Evolutionary conservation across 2,329 filamentous ascomycete genomes (phyloP), one percentile per base, ranked within the genome.

Genomic region (Aulographum hederae): DNA sequence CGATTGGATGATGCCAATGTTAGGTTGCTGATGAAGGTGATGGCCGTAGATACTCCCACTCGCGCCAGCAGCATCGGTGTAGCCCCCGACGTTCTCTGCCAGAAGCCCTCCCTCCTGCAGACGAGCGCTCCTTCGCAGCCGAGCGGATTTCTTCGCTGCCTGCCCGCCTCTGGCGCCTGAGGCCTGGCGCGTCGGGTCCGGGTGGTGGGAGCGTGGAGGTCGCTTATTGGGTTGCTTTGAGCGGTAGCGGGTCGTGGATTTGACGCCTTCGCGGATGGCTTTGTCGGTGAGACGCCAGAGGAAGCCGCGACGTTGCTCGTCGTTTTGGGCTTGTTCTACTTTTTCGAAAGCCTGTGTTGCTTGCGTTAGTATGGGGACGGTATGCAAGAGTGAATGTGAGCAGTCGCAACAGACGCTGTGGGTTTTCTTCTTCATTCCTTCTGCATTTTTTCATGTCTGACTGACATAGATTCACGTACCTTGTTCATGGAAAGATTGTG

Each of bases 401-500:
- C 29, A 15, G 11, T 32, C 8, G 6, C 26, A n/a, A n/a, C n/a
- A n/a, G n/a, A n/a, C n/a, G n/a, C 17, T 6, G 2, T 5, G 21
- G 26, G 10, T 25, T 10, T 25, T 10, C 10, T 12, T 25, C 21
- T 25, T 25, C 12, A 10, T 12, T 10, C 21, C 10, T 25, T 25
- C 10, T 10, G 21, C 10, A 12, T 25, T 12, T 10, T 10, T 25
- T 18, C 33, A 28, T 12, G 13, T 36, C 8, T 6, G 18, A 62
- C 72, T 56, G n/a, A n/a, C n/a, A n/a, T n/a, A n/a, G n/a, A n/a
- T 28, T 8, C 10, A 8, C 27, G 27, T 69, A 94, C 86, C 37
- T 67, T 66, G 44, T 95, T 95, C 85, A 95, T 94, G 30, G 82
- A 93, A 5, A 95, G 60, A 43, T 95, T 95, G 52, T 95, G 86